Conservation (phyloP, 129 eudicot species). For the Flaveria robusta region DNA sequence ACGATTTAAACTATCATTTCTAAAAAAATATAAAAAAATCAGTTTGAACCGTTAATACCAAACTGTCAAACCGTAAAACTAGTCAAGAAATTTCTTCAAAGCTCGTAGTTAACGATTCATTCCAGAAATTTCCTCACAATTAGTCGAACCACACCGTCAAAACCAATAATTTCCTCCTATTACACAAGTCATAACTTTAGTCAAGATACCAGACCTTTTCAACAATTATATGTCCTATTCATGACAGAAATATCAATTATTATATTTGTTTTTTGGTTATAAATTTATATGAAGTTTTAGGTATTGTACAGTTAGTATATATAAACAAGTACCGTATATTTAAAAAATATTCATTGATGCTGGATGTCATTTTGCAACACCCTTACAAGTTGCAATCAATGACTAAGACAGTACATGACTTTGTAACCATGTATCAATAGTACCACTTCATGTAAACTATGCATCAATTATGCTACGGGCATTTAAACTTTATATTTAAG, state of each 20-base stretch:
- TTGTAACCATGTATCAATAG: slow-evolving; percentile 31
- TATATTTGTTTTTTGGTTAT: neutral
- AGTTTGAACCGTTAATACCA: too few relatives aligned
- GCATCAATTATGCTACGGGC: neutral
- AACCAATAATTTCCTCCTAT: neutral
- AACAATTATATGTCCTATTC: neutral
- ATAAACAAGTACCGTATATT: slow-evolving; percentile 22
- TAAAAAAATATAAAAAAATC: too few relatives aligned
- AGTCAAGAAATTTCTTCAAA: too few relatives aligned
- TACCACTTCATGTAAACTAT: slow-evolving; percentile 26
- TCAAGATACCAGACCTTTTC: neutral
- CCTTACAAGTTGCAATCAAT: slow-evolving; percentile 36
- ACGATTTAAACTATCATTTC: too few relatives aligned
- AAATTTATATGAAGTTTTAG: neutral
- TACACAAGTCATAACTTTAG: neutral
- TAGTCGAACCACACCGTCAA: neutral
- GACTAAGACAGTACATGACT: slow-evolving; percentile 35
- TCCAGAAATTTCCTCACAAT: neutral
- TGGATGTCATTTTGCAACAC: slow-evolving; percentile 7
- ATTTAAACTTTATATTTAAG: neutral
- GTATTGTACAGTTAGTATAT: slow-evolving; percentile 18
- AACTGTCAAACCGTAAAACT: too few relatives aligned
- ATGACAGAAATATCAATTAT: neutral
- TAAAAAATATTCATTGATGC: slow-evolving; percentile 26
- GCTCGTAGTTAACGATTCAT: too few relatives aligned